phyloP scores from a whole-genome alignment of 768 basidiomycete species.

The Leccinum broughii region DNA sequence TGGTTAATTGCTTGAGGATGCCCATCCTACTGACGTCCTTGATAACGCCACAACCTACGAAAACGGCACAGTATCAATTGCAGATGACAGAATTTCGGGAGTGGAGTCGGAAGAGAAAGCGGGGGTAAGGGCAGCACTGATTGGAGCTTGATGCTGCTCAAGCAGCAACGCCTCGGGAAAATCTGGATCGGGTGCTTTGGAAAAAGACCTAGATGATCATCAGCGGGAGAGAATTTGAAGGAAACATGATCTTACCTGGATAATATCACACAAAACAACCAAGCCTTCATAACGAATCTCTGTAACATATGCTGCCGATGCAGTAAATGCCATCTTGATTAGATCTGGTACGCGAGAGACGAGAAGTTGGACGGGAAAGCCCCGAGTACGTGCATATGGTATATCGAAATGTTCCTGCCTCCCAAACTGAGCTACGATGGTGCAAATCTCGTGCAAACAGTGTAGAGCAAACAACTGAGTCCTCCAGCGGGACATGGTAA shows the following conservation, averaged over 20 bases:
- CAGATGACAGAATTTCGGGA: constrained; percentile 91
- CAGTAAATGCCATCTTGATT: constrained; percentile 97
- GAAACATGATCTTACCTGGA: constrained; percentile 57
- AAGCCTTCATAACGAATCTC: constrained; percentile 93
- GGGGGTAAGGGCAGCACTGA: constrained; percentile 95
- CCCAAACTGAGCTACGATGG: constrained; percentile 68
- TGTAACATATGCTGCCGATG: constrained; percentile 93
- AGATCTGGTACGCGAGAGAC: constrained; percentile 88
- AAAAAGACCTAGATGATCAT: constrained; percentile 66
- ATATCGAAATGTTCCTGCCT: constrained; percentile 84
- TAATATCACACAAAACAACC: constrained; percentile 86
- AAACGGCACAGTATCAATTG: constrained; percentile 93
- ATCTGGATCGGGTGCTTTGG: constrained; percentile 84
- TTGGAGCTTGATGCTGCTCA: constrained; percentile 97
- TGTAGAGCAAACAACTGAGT: constrained; percentile 94
- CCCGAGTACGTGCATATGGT: constrained; percentile 60
- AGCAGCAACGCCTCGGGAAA: constrained; percentile 87
- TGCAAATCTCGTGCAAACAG: constrained; percentile 88
- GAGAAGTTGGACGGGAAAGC: constrained; percentile 62
- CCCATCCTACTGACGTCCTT: constrained; percentile 92
- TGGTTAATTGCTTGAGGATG: constrained; percentile 85
- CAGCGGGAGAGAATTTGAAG: constrained; percentile 3
- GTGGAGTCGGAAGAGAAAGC: constrained; percentile 95
- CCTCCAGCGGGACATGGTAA: constrained; percentile 84
- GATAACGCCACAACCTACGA: constrained; percentile 93